Conservation (phyloP, 1,284 basidiomycete genomes). For the Papiliotrema terrestris region DNA sequence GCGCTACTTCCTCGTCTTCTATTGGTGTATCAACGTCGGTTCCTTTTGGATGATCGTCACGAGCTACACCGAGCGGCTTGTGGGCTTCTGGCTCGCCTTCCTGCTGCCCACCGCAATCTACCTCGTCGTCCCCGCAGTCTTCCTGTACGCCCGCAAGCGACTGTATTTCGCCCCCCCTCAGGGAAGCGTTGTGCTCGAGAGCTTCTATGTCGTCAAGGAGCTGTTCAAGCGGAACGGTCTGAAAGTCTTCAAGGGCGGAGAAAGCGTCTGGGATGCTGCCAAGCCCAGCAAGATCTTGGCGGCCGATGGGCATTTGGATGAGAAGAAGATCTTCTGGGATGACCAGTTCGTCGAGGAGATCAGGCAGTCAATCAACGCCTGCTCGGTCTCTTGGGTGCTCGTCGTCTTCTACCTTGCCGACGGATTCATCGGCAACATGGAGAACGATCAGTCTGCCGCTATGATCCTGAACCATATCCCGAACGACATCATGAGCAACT, state of each 20-base stretch:
- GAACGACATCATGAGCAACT: slow-evolving; percentile 45
- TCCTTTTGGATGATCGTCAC: slow-evolving; percentile 33
- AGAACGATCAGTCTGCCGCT: slow-evolving; percentile 48
- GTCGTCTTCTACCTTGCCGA: slow-evolving; percentile 53
- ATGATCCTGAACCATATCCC: slow-evolving; percentile 51
- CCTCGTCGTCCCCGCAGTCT: slow-evolving; percentile 48
- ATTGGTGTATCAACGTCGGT: slow-evolving; percentile 38
- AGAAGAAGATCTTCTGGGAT: slow-evolving; percentile 50
- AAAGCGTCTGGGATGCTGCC: slow-evolving; percentile 50
- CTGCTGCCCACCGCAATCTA: slow-evolving; percentile 50
- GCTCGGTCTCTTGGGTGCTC: slow-evolving; percentile 51
- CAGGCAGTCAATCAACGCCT: slow-evolving; percentile 49
- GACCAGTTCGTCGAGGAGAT: slow-evolving; percentile 54
- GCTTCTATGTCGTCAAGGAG: slow-evolving; percentile 32
- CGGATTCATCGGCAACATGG: slow-evolving; percentile 49
- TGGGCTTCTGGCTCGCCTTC: slow-evolving; percentile 48
- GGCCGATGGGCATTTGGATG: slow-evolving; percentile 30
- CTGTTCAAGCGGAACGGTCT: slow-evolving; percentile 30
- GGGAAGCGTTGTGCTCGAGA: slow-evolving; percentile 51
- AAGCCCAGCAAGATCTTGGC: slow-evolving; percentile 47
- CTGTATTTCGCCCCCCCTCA: slow-evolving; percentile 50
- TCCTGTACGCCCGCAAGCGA: slow-evolving; percentile 46
- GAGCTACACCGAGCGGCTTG: slow-evolving; percentile 28
- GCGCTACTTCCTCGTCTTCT: slow-evolving; percentile 32
- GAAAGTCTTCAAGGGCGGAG: slow-evolving; percentile 32